Evolutionary conservation across 164 flowering plant genomes (phyloP).

Genomic region (Umbellularia californica): DNA sequence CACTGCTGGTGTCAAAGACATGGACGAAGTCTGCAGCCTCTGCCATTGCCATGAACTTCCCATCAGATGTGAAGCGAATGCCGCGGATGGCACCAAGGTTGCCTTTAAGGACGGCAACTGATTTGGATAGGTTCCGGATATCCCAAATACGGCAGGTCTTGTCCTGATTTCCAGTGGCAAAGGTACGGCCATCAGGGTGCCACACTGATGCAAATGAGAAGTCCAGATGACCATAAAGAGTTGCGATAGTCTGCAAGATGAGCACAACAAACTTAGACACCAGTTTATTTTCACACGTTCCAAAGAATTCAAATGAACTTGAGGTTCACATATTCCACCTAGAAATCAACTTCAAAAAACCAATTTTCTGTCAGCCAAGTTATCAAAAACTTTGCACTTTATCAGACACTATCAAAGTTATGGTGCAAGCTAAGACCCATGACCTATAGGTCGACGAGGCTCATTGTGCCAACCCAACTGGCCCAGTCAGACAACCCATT

Average conservation of each 20-base stretch:
- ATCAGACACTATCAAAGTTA: too few relatives aligned
- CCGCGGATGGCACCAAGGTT: slow-evolving; percentile 57
- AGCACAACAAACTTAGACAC: not conserved
- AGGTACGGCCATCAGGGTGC: slow-evolving; percentile 56
- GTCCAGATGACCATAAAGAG: slow-evolving; percentile 49
- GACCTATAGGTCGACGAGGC: too few relatives aligned
- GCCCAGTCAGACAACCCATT: too few relatives aligned
- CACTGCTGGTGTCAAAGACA: slow-evolving; percentile 36
- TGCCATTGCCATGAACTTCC: slow-evolving; percentile 53
- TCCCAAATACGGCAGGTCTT: slow-evolving; percentile 73
- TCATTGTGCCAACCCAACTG: too few relatives aligned
- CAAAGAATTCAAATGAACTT: not conserved
- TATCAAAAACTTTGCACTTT: too few relatives aligned
- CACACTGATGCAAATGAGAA: slow-evolving; percentile 68
- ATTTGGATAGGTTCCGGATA: slow-evolving; percentile 34
- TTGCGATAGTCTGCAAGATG: slow-evolving; percentile 32
- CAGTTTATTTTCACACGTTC: too few relatives aligned
- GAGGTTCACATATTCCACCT: not conserved
- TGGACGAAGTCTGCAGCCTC: slow-evolving; percentile 75
- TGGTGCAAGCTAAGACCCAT: too few relatives aligned
- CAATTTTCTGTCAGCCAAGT: not conserved
- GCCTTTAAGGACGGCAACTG: slow-evolving; percentile 46
- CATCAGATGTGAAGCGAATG: slow-evolving; percentile 54
- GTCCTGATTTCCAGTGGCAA: slow-evolving; percentile 73
- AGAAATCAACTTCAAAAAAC: not conserved